Evolutionary conservation across 148 eudicot genomes (phyloP), one percentile per base, ranked within the genome.

Genomic region (Heliosperma pusillum): DNA sequence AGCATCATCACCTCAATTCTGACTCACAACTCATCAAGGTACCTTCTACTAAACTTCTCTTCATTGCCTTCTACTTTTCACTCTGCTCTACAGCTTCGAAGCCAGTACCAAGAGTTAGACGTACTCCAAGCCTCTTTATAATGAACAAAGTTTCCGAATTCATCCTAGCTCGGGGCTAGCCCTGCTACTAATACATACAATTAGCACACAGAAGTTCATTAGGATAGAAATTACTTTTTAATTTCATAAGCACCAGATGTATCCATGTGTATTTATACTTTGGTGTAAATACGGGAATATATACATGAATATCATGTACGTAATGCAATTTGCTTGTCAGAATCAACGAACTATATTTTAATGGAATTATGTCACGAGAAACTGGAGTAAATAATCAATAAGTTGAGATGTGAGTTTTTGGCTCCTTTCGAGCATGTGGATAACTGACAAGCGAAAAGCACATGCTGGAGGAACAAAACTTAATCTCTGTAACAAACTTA

Each of bases 1-100:
- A 80, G 74, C 74, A 78, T 55, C 55, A 80, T 53, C 89, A 80
- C 30, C 78, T 79, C 20, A 79, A 76, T 75, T 80, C 88, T 57
- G 83, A 71, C 7, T 83, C 90, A 22, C 85, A 92, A 80, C 72
- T 84, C 61, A 85, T 84, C 61, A 85, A 87, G 97, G 97, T 92
- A 89, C 42, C 50, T 26, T 77, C 42, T 36, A 5, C 42, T 36
- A 36, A 8, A 36, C 7, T 10, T 10, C 1, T 36, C 42, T 36
- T 36, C 9, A 36, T 59, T 62, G 33, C 19, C n/a, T 12, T 62
- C 10, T 47, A 47, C 17, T 10, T 47, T 47, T 25, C 15, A 1
- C 16, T 11, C n/a, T n/a, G n/a, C n/a, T n/a, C n/a, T n/a, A n/a
- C n/a, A n/a, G n/a, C n/a, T n/a, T n/a, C n/a, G n/a, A n/a, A n/a